phyloP scores from a whole-genome alignment of 2,329 filamentous ascomycete species.

The Geosmithia putterillii region DNA sequence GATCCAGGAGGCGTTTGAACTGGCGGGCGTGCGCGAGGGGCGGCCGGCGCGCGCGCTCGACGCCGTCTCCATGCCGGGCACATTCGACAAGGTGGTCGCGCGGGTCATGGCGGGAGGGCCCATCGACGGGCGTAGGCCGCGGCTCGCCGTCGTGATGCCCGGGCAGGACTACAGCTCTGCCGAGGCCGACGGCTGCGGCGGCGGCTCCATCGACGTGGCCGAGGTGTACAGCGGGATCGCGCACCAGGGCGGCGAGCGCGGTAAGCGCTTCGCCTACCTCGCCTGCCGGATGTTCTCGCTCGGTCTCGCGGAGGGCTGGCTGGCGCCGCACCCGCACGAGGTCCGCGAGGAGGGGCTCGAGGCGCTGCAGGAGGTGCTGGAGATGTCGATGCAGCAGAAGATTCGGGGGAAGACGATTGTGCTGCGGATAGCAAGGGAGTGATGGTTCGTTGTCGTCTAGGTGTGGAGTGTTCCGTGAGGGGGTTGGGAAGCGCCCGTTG shows the following conservation, averaged over 20 bases:
- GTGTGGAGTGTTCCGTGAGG: no score
- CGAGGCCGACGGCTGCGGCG: constrained; percentile 2
- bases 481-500: neutral
- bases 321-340: constrained; percentile 8
- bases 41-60: constrained; percentile 6
- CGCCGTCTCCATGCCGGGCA: constrained; percentile 6
- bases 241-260: constrained; percentile 5
- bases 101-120: constrained; percentile 6
- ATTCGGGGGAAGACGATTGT: constrained; percentile 9
- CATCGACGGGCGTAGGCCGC: constrained; percentile 5
- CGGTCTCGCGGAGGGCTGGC: constrained; percentile 7
- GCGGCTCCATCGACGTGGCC: constrained; percentile 6
- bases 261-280: constrained; percentile 5
- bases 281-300: constrained; percentile 5
- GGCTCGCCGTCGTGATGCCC: constrained; percentile 6
- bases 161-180: constrained; percentile 2
- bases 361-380: constrained; percentile 4
- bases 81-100: constrained; percentile 5
- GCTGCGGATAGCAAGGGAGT: neutral
- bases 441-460: no score
- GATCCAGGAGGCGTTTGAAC: constrained; percentile 5
- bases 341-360: constrained; percentile 4
- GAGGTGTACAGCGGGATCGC: constrained; percentile 3
- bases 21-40: constrained; percentile 1
- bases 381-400: constrained; percentile 5